Conservation (phyloP, 345 rosid genomes). For the Erysimum cheiranthoides region DNA sequence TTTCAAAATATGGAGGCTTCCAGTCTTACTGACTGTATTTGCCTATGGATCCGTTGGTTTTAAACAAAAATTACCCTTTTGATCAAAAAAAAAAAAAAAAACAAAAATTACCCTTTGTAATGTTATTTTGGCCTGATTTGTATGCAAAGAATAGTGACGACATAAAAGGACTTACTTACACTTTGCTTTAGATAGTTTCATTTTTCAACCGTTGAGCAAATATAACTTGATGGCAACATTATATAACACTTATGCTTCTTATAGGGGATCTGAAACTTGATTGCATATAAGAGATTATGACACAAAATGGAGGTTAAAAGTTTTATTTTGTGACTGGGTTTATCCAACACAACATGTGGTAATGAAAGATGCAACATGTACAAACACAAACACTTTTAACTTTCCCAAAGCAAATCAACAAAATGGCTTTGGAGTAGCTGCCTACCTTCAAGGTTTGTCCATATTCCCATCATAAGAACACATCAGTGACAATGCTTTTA, state of each 20-base stretch:
- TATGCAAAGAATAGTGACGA: background rate
- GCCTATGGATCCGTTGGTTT: background rate
- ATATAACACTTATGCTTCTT: background rate
- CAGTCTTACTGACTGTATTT: background rate
- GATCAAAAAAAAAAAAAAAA: background rate
- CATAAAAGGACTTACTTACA: background rate
- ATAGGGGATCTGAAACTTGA: background rate
- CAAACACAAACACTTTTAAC: background rate
- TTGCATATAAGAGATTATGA: background rate
- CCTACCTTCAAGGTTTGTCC: conserved; percentile 9
- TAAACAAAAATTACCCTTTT: too few species aligned
- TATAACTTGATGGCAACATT: conserved; percentile 6
- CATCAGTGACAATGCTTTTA: conserved; percentile 4
- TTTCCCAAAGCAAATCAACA: conserved; percentile 4
- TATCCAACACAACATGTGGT: conserved; percentile 15
- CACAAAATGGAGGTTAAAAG: conserved; percentile 1
- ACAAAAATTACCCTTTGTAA: background rate
- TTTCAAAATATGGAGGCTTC: background rate
- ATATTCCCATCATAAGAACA: conserved; percentile 9
- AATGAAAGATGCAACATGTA: conserved; percentile 18
- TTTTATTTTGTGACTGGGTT: conserved; percentile 9
- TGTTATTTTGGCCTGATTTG: background rate
- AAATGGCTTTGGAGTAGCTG: conserved; percentile 6
- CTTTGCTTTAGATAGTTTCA: conserved; percentile 1
- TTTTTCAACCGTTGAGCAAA: background rate